Percentiles rank a stretch among this genome's conserved stretches.
Conservation (phyloP, 208 protist species). For the Spongospora subterranea region DNA sequence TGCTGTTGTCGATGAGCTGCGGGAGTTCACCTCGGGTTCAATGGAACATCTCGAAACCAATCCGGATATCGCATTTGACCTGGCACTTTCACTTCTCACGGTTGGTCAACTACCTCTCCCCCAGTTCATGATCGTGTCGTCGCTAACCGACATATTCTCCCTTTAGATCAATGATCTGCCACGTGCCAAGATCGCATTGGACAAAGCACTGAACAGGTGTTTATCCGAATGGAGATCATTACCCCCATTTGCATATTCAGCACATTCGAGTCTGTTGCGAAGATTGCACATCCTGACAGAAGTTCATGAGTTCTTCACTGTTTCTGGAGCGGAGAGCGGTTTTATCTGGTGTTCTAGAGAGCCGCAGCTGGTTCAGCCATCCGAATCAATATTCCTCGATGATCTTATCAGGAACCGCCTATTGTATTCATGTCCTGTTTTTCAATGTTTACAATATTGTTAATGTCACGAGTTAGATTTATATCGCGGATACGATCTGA, state of each 20-base stretch:
- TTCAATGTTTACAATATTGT: no score
- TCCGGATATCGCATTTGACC: background rate
- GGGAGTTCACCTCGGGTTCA: background rate
- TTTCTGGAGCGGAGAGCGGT: background rate
- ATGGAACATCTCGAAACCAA: background rate
- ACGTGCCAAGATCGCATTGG: no score
- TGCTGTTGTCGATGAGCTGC: background rate
- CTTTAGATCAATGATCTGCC: no score
- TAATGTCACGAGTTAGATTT: no score
- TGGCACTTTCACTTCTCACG: no score
- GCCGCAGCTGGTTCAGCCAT: background rate
- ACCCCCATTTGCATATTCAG: background rate
- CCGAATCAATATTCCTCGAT: background rate
- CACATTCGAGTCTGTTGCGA: background rate
- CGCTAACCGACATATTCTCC: no score
- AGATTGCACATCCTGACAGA: background rate
- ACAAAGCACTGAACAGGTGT: no score
- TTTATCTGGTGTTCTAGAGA: background rate
- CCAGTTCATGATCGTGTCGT: no score
- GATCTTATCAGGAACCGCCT: background rate
- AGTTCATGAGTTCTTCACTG: background rate
- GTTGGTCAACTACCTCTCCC: no score
- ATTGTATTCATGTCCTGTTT: no score
- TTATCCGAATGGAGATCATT: no score
- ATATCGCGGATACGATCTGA: no score